phyloP scores from a whole-genome alignment of 2,329 filamentous ascomycete species.

The Balansia obtecta region DNA sequence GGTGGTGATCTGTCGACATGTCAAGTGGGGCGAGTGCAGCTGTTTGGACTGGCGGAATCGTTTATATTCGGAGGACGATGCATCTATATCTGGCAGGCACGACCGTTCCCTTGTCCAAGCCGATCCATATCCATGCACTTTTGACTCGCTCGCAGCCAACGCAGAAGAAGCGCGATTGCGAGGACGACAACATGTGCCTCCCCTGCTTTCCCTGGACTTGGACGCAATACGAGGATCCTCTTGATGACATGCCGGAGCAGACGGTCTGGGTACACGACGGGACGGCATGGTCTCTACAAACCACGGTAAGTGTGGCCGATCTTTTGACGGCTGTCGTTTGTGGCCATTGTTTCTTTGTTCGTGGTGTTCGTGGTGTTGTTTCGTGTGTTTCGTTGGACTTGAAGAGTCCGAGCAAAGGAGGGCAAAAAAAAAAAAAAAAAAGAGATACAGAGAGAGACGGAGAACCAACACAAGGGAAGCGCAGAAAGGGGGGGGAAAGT shows the following conservation, averaged over 20 bases:
- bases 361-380: too few relatives aligned
- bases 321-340: background rate
- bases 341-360: too few relatives aligned
- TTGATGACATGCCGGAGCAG: constrained; percentile 25
- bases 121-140: background rate
- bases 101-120: background rate
- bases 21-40: background rate
- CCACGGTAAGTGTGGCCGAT: constrained; percentile 22
- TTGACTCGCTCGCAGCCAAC: too few relatives aligned
- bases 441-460: too few relatives aligned
- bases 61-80: background rate
- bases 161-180: too few relatives aligned
- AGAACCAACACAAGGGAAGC: too few relatives aligned
- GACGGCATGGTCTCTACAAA: constrained; percentile 23
- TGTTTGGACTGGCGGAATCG: background rate
- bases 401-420: background rate
- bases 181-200: constrained; percentile 34
- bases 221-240: constrained; percentile 32
- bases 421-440: background rate
- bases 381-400: background rate
- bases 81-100: background rate
- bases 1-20: background rate
- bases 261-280: constrained; percentile 29
- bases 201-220: constrained; percentile 38
- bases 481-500: too few relatives aligned